These are phyloP conservation scores for Prunus salicina DNA, from an alignment of 306 rosid species.

Conservation along the genomic window DNA sequence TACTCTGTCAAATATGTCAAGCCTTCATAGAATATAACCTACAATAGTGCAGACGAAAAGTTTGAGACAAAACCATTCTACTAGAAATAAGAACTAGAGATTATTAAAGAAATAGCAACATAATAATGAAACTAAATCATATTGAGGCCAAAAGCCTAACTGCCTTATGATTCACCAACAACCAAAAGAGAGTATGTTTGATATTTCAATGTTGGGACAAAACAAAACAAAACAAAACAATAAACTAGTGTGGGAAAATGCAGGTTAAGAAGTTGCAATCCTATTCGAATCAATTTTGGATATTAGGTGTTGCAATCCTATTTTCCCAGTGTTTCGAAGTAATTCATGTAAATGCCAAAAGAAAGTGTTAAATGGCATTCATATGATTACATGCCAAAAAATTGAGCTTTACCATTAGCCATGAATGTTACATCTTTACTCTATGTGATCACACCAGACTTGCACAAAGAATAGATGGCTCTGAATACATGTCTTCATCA, in stretches of 20 bases:
- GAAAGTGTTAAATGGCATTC: background rate
- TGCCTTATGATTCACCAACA: background rate
- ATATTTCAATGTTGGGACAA: background rate
- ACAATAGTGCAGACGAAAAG: constrained; percentile 7
- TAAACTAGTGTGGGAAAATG: background rate
- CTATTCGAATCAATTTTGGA: background rate
- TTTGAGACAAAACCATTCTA: background rate
- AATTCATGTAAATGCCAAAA: background rate
- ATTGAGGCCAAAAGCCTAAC: background rate
- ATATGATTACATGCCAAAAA: background rate
- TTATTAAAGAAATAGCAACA: background rate
- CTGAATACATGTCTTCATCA: constrained; percentile 85
- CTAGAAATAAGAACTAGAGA: background rate
- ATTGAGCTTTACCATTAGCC: background rate
- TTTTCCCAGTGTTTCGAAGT: background rate
- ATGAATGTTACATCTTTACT: background rate
- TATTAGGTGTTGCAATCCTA: background rate
- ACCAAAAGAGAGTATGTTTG: background rate
- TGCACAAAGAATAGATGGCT: constrained; percentile 75
- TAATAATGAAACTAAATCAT: background rate
- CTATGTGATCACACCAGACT: constrained; percentile 48
- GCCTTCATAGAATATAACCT: constrained; percentile 83
- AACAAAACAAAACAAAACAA: background rate
- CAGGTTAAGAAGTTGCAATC: background rate
- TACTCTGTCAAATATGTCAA: constrained; percentile 55